Evolutionary conservation across 139 green algal genomes (phyloP).

Genomic region (Coccomyxa sp.): DNA sequence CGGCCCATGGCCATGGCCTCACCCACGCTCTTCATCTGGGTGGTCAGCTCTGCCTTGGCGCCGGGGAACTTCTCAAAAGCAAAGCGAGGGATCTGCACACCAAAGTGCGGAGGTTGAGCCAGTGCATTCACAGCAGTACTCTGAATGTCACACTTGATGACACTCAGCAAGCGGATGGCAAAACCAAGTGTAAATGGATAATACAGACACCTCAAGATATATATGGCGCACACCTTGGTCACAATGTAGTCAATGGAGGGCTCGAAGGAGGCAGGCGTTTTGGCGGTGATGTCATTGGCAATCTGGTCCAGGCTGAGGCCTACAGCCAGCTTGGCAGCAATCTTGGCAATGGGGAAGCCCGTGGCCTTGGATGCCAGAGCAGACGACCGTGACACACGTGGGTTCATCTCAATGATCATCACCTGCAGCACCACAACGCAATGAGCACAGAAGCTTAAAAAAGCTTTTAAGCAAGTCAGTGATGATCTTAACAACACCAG

Average conservation of each 20-base stretch:
- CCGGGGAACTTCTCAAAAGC: conserved; percentile 99
- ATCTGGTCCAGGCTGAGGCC: conserved; percentile 97
- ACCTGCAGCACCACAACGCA: conserved; percentile 43
- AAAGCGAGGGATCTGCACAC: conserved; percentile 77
- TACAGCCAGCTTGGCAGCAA: conserved; percentile 95
- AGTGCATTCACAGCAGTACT: background rate
- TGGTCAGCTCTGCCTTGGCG: conserved; percentile 82
- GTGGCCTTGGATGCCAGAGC: conserved; percentile 97
- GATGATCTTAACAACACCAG: background rate
- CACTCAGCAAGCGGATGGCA: background rate
- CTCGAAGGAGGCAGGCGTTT: conserved; percentile 98
- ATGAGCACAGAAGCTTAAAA: background rate
- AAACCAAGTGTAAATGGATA: background rate
- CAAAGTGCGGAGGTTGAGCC: background rate
- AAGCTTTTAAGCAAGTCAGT: background rate
- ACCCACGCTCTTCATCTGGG: conserved; percentile 93
- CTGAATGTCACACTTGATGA: background rate
- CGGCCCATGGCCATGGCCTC: conserved; percentile 98
- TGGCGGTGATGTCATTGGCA: conserved; percentile 98
- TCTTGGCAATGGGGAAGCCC: conserved; percentile 99
- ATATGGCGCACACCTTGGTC: conserved; percentile 66
- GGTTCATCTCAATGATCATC: conserved; percentile 99
- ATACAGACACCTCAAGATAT: background rate
- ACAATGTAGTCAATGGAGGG: conserved; percentile 99
- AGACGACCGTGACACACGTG: conserved; percentile 92